These are phyloP conservation scores for Colletotrichum liaoningense DNA, from an alignment of 2,329 filamentous ascomycete species.

Conservation along the genomic window DNA sequence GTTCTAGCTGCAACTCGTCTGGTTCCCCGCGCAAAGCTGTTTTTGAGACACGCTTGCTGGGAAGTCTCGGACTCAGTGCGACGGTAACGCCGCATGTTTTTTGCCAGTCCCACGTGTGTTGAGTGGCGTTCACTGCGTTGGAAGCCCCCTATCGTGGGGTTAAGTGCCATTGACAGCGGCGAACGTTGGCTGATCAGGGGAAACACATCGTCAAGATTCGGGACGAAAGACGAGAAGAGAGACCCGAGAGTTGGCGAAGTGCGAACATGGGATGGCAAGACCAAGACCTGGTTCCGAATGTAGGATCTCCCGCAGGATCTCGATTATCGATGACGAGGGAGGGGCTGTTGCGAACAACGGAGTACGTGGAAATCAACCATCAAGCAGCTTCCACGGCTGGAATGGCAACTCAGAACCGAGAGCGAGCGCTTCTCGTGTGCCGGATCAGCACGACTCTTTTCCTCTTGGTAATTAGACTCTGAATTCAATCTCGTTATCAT, in stretches of 20 bases:
- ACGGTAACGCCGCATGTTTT: constrained; percentile 6
- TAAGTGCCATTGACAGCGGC: neutral
- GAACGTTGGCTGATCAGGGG: neutral
- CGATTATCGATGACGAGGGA: neutral
- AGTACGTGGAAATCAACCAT: neutral
- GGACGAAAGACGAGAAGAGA: neutral
- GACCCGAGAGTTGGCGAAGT: neutral
- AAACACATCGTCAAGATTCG: neutral
- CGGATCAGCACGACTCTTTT: neutral
- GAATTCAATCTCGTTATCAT: neutral
- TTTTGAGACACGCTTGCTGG: neutral
- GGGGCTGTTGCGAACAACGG: neutral
- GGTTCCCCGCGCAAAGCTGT: constrained; percentile 10
- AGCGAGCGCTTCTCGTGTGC: constrained; percentile 6
- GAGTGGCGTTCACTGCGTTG: neutral
- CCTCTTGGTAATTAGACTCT: neutral
- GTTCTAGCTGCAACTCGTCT: neutral
- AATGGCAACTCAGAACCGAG: neutral
- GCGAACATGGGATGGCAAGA: neutral
- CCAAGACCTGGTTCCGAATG: neutral
- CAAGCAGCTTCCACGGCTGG: neutral
- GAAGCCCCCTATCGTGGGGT: constrained; percentile 11
- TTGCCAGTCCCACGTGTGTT: constrained; percentile 1
- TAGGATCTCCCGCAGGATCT: constrained; percentile 16
- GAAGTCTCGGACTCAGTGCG: neutral